Conservation (phyloP, 2,329 filamentous ascomycete genomes). For the Paramyrothecium roridum region DNA sequence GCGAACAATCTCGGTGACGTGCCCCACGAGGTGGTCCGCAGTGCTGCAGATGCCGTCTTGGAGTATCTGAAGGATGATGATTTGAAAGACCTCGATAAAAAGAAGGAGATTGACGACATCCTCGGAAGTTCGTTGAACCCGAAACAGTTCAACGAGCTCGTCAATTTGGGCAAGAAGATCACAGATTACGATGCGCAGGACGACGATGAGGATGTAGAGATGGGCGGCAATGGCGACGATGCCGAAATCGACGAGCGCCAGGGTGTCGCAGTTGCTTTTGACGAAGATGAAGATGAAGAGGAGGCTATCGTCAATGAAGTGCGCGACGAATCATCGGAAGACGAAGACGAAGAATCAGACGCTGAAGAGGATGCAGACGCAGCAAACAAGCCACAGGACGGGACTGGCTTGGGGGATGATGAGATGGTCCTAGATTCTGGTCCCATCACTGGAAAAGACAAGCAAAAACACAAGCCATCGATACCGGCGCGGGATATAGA, state of each 20-base stretch:
- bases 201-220: slow-evolving; percentile 84
- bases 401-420: slow-evolving; percentile 63
- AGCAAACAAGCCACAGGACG: slow-evolving; percentile 48
- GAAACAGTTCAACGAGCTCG: slow-evolving; percentile 94
- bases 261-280: slow-evolving; percentile 96
- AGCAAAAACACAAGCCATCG: slow-evolving; percentile 53
- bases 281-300: slow-evolving; percentile 84
- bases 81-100: slow-evolving; percentile 96
- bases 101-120: slow-evolving; percentile 94
- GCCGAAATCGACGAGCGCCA: slow-evolving; percentile 90
- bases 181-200: slow-evolving; percentile 97
- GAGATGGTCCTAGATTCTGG: slow-evolving; percentile 82
- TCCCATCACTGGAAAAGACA: slow-evolving; percentile 38
- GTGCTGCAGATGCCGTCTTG: slow-evolving; percentile 86
- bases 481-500: slow-evolving; percentile 89
- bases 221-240: slow-evolving; percentile 60
- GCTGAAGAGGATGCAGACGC: slow-evolving; percentile 60
- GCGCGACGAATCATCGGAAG: slow-evolving; percentile 80
- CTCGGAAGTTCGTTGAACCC: slow-evolving; percentile 77
- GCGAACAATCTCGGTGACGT: slow-evolving; percentile 89
- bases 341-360: slow-evolving; percentile 69
- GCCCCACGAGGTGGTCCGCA: slow-evolving; percentile 84
- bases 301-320: slow-evolving; percentile 79
- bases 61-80: slow-evolving; percentile 94
- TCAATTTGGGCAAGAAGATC: slow-evolving; percentile 97